phyloP scores from a whole-genome alignment of 768 basidiomycete species.

The Cystobasidium ongulense region DNA sequence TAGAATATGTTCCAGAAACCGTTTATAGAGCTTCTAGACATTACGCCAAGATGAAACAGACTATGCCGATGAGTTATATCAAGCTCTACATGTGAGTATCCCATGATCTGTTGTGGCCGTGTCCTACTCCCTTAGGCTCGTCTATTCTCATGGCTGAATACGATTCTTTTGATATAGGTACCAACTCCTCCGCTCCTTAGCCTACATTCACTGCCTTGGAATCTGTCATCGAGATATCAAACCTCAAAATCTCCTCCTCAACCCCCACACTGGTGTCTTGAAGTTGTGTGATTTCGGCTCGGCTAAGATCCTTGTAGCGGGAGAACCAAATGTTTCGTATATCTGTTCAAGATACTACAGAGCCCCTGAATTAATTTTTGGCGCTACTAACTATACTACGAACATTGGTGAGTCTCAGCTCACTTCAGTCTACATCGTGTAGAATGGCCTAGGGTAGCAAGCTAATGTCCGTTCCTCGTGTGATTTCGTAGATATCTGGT shows the following conservation, averaged over 20 bases:
- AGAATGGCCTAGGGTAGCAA: neutral
- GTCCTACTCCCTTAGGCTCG: too few relatives aligned
- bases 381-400: conserved; percentile 98
- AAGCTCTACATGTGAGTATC: conserved; percentile 87
- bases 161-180: conserved; percentile 3
- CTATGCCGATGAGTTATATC: conserved; percentile 99
- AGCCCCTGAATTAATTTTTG: conserved; percentile 97
- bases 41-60: conserved; percentile 98
- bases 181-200: conserved; percentile 90
- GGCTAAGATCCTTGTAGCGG: conserved; percentile 93
- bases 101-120: too few relatives aligned
- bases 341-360: conserved; percentile 99
- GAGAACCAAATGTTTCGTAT: conserved; percentile 98
- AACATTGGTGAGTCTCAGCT: conserved; percentile 70
- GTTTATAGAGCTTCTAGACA: conserved; percentile 98
- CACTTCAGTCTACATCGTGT: neutral
- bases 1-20: conserved; percentile 98
- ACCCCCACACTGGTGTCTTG: conserved; percentile 90
- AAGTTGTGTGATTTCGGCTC: conserved; percentile 99
- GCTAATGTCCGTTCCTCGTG: too few relatives aligned
- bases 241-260: conserved; percentile 94
- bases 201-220: conserved; percentile 98
- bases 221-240: conserved; percentile 99
- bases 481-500: conserved; percentile 82
- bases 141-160: conserved; percentile 36